Conservation (phyloP, 2,329 filamentous ascomycete species). For the Cladosporium velox region DNA sequence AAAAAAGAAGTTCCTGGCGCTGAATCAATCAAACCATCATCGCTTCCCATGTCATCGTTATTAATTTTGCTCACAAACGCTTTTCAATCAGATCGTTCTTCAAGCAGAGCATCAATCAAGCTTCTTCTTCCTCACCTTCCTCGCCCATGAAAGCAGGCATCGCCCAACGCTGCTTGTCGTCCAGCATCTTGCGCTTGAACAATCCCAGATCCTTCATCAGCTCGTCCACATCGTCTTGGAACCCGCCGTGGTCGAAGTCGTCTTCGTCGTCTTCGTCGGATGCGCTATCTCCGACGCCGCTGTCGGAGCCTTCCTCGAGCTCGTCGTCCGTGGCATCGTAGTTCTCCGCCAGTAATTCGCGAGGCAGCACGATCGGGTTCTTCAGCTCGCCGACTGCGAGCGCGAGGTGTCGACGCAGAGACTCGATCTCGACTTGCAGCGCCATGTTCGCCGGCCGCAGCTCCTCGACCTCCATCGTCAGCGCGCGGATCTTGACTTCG, state of each 20-base stretch:
- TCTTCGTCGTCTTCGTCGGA: constrained; percentile 53
- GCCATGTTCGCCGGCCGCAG: constrained; percentile 58
- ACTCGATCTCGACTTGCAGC: constrained; percentile 72
- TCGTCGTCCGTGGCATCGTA: constrained; percentile 43
- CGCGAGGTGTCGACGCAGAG: constrained; percentile 81
- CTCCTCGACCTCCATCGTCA: constrained; percentile 58
- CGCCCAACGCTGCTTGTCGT: constrained; percentile 68
- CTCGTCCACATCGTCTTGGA: constrained; percentile 81
- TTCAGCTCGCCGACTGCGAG: constrained; percentile 82
- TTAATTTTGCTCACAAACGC: constrained; percentile 2
- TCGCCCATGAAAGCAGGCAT: constrained; percentile 16
- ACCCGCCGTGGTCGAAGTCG: constrained; percentile 45
- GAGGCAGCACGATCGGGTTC: constrained; percentile 76
- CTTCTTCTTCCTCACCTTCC: neutral
- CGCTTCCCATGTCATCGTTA: neutral
- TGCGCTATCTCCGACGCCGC: constrained; percentile 52
- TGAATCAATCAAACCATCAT: neutral
- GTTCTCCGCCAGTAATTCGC: constrained; percentile 39
- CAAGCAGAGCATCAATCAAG: neutral
- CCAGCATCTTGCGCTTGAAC: constrained; percentile 82
- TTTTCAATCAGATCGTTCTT: neutral
- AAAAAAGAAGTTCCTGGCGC: neutral
- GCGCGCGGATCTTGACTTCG: constrained; percentile 88
- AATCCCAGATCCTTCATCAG: constrained; percentile 77
- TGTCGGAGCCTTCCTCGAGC: constrained; percentile 61